Conservation (phyloP, 2,329 filamentous ascomycete species). For the Alternaria ventricosa region DNA sequence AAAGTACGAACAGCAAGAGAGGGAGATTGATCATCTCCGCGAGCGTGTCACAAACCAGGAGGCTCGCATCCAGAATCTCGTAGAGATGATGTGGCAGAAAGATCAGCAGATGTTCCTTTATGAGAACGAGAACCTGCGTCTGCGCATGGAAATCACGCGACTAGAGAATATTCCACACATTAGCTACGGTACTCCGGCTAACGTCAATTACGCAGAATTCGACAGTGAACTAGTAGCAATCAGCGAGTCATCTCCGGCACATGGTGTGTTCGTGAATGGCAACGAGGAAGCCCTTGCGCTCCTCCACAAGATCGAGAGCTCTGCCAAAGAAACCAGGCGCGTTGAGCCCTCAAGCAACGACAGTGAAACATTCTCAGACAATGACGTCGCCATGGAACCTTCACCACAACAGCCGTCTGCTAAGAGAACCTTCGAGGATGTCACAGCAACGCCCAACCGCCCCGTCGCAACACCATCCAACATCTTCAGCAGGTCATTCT, state of each 20-base stretch:
- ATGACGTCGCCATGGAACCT: constrained; percentile 1
- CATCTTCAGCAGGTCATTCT: constrained; percentile 29
- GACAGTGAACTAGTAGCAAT: constrained; percentile 19
- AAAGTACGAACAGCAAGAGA: constrained; percentile 6
- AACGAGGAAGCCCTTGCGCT: constrained; percentile 29
- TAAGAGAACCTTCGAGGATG: constrained; percentile 5
- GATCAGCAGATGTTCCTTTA: constrained; percentile 5
- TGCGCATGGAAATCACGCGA: neutral
- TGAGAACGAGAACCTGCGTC: constrained; percentile 4
- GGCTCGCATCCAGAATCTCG: constrained; percentile 8
- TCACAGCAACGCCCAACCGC: constrained; percentile 13
- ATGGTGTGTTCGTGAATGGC: constrained; percentile 19
- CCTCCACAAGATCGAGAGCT: constrained; percentile 29
- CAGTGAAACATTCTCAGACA: constrained; percentile 1
- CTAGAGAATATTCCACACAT: neutral
- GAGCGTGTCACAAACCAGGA: constrained; percentile 9
- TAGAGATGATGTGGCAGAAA: neutral
- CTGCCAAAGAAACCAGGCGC: constrained; percentile 13
- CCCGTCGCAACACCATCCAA: constrained; percentile 14
- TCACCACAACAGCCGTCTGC: constrained; percentile 5
- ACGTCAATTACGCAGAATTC: constrained; percentile 22
- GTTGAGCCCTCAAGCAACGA: constrained; percentile 1
- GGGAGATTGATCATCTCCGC: constrained; percentile 15
- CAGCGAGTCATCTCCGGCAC: constrained; percentile 8
- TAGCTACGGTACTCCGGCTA: constrained; percentile 16